Evolutionary conservation across 2,329 filamentous ascomycete genomes (phyloP).

Genomic region (Blastomyces parvus): DNA sequence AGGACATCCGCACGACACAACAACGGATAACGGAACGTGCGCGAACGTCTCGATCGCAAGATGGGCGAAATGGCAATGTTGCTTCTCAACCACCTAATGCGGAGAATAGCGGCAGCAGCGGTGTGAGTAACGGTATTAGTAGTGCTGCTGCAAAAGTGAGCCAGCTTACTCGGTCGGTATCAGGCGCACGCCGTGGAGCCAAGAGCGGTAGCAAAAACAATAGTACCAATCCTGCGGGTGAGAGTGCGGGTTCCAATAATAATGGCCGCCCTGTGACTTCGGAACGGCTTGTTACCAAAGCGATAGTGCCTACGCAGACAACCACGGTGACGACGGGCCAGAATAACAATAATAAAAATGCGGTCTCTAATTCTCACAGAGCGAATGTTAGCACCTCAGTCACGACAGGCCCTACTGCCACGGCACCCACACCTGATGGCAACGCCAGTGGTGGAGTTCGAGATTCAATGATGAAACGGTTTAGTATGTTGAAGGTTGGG

Average conservation of each 20-base stretch:
- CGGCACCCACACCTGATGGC: not conserved
- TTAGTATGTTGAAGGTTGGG: slow-evolving; percentile 68
- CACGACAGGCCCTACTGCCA: not conserved
- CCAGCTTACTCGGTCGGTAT: slow-evolving; percentile 1
- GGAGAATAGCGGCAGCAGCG: not conserved
- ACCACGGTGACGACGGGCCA: not conserved
- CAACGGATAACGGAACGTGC: slow-evolving; percentile 17
- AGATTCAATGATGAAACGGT: slow-evolving; percentile 63
- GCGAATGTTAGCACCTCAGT: not conserved
- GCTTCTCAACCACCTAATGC: not conserved
- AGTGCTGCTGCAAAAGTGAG: slow-evolving; percentile 3
- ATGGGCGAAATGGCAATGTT: slow-evolving; percentile 1
- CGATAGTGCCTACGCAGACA: not conserved
- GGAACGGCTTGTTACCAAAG: slow-evolving; percentile 3
- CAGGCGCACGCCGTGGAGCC: not conserved
- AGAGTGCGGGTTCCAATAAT: not conserved
- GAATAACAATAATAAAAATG: slow-evolving; percentile 3
- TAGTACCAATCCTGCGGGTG: not conserved
- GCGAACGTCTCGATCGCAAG: slow-evolving; percentile 1
- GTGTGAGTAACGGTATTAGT: not conserved
- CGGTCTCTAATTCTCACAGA: not conserved
- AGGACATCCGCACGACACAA: slow-evolving; percentile 18
- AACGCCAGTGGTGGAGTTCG: slow-evolving; percentile 28
- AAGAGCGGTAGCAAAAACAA: not conserved
- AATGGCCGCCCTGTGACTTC: not conserved